These are phyloP conservation scores for Penicillium sp. DNA, from an alignment of 2,329 filamentous ascomycete species.

Conservation along the genomic window DNA sequence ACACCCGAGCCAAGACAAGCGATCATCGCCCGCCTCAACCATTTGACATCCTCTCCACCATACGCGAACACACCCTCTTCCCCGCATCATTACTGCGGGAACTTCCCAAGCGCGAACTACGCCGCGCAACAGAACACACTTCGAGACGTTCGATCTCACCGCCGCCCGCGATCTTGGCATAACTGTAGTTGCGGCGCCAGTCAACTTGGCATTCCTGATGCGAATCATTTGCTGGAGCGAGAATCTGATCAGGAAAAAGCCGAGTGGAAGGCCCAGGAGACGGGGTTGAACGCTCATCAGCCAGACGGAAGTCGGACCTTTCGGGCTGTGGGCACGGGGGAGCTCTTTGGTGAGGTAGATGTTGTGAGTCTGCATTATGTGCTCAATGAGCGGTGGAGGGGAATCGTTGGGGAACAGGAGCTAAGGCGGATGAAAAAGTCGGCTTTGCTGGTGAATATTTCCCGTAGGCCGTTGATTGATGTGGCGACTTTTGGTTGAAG, in stretches of 20 bases:
- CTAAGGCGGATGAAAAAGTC: background rate
- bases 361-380: background rate
- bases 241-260: background rate
- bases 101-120: background rate
- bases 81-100: background rate
- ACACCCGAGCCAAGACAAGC: background rate
- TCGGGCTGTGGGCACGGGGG: background rate
- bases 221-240: background rate
- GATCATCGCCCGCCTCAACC: background rate
- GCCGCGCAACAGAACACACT: background rate
- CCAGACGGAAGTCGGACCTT: background rate
- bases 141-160: background rate
- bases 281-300: background rate
- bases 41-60: background rate
- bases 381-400: background rate
- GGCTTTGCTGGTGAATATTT: slow-evolving; percentile 2
- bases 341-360: background rate
- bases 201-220: slow-evolving; percentile 1
- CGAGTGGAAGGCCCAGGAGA: background rate
- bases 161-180: background rate
- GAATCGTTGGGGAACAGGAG: background rate
- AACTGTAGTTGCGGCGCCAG: background rate
- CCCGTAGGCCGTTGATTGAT: background rate
- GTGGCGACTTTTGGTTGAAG: background rate
- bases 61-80: background rate